These are phyloP conservation scores for Claviceps quebecensis DNA, from an alignment of 2,329 filamentous ascomycete species.

Conservation along the genomic window DNA sequence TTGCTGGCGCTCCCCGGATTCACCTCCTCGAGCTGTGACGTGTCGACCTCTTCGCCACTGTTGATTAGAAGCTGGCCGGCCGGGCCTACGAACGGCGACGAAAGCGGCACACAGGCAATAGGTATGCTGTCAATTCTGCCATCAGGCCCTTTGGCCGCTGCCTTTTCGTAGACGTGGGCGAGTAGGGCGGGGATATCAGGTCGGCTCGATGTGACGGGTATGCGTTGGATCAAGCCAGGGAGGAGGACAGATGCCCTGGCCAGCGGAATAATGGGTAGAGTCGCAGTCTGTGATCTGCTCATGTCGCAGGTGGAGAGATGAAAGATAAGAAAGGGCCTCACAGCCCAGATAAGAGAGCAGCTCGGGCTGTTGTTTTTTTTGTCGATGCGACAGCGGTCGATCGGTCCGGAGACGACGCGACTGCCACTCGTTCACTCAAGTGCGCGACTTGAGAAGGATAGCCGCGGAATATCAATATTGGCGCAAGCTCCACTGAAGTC, in stretches of 20 bases:
- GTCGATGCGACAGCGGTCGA: background rate
- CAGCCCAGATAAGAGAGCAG: background rate
- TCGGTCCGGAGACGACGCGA: background rate
- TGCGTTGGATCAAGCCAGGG: conserved; percentile 71
- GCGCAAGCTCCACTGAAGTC: no score
- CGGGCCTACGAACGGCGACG: conserved; percentile 56
- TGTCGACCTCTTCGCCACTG: conserved; percentile 40
- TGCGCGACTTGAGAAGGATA: no score
- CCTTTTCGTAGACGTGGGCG: conserved; percentile 68
- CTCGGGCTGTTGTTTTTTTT: background rate
- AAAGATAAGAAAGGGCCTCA: background rate
- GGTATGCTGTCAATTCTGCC: conserved; percentile 54
- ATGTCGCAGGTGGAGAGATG: conserved; percentile 15
- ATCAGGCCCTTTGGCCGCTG: conserved; percentile 51
- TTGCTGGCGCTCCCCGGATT: conserved; percentile 48
- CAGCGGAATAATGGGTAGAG: conserved; percentile 68
- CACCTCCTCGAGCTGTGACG: conserved; percentile 29
- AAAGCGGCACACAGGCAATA: conserved; percentile 77
- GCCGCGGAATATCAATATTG: no score
- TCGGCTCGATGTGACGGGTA: conserved; percentile 65
- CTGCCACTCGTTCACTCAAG: background rate
- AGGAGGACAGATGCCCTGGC: conserved; percentile 69
- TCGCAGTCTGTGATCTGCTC: conserved; percentile 27
- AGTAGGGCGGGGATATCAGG: conserved; percentile 82
- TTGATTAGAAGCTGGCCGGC: conserved; percentile 66